Evolutionary conservation across 2,329 filamentous ascomycete species (phyloP), one percentile per base, ranked within the genome.

Genomic region (Pseudomassariella vexata): DNA sequence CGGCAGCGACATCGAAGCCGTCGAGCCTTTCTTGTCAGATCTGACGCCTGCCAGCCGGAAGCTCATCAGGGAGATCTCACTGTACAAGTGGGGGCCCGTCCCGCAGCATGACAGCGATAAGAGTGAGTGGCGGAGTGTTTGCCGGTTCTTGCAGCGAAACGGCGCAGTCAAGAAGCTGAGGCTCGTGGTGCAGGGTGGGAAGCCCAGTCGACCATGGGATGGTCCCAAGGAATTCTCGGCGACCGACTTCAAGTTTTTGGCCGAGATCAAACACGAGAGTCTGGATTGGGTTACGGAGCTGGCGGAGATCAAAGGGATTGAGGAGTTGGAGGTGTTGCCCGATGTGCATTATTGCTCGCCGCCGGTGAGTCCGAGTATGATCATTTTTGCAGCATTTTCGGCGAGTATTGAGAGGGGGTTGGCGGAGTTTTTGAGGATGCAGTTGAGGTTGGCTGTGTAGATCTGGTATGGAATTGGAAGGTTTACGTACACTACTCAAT

Each of bases 231-330:
- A 55, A 31, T 65, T 73, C 38, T 56, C 55, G 1, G 57, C 61
- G 9, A 52, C 56, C 10, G 69, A 76, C 38, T 60, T 75, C 40
- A 59, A 62, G 30, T 54, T 70, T 8, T 46, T 70, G 11, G 61
- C 52, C 35, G 50, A 57, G 20, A 57, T 65, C 26, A 59, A 52
- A 39, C 65, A 67, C 42, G 67, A 74, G 32, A 61, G 60, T 24
- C 56, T 80, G 37, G 67, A 75, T 30, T 81, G 76, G 76, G 63
- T 71, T 24, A 63, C 65, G 37, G 69, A 78, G 45, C 46, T 81
- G 38, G 61, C 70, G 11, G 55, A 57, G 19, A 55, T 80, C 17
- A 62, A 57, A 24, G 64, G 65, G 0, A 46, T 79, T 39, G 52
- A 60, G 36, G 60, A 68, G 20, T 39, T 81, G 24, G 64, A 68